phyloP scores from a whole-genome alignment of 805 yeast species.

The Monosporozyma unispora region DNA sequence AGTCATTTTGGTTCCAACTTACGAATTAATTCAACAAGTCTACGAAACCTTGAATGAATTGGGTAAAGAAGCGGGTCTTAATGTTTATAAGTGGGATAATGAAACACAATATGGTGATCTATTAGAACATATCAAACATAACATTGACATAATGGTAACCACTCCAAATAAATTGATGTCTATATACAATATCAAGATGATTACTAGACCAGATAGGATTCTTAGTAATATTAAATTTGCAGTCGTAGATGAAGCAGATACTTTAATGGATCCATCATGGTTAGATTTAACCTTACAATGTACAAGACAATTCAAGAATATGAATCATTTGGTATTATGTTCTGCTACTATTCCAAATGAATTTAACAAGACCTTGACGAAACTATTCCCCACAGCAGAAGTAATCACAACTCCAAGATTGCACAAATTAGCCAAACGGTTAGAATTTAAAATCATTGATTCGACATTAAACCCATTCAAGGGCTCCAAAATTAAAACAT shows the following conservation, averaged over 20 bases:
- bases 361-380: conserved; percentile 53
- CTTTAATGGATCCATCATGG: conserved; percentile 77
- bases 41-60: conserved; percentile 32
- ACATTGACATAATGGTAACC: conserved; percentile 73
- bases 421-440: conserved; percentile 73
- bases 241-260: conserved; percentile 91
- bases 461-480: conserved; percentile 71
- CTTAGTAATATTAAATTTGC: conserved; percentile 45
- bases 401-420: conserved; percentile 71
- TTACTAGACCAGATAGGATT: conserved; percentile 33
- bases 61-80: conserved; percentile 32
- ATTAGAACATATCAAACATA: conserved; percentile 36
- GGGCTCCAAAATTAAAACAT: conserved; percentile 74
- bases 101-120: conserved; percentile 47
- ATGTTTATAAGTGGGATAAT: conserved; percentile 53
- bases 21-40: conserved; percentile 81
- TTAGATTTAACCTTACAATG: conserved; percentile 51
- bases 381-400: conserved; percentile 54
- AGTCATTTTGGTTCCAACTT: conserved; percentile 79
- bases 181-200: conserved; percentile 29
- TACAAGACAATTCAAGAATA: conserved; percentile 41
- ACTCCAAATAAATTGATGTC: conserved; percentile 67
- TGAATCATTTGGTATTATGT: conserved; percentile 62
- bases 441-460: conserved; percentile 67
- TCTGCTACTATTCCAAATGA: conserved; percentile 85